These are phyloP conservation scores for Aureobasidium sp. DNA, from an alignment of 2,329 filamentous ascomycete genomes.

Conservation along the genomic window DNA sequence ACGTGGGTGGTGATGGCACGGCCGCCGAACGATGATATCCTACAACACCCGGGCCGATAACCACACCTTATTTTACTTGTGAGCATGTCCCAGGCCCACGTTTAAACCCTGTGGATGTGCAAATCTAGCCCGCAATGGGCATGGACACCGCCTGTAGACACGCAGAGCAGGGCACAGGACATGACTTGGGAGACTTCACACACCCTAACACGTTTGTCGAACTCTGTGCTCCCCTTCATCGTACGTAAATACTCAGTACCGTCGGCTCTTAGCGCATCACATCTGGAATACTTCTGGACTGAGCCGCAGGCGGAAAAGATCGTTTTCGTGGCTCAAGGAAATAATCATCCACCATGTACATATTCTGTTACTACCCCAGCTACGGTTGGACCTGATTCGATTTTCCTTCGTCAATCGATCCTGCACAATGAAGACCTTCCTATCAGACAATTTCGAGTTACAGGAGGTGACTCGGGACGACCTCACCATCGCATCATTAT, in stretches of 20 bases:
- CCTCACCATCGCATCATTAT: constrained; percentile 10
- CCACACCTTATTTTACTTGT: not conserved
- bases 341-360: not conserved
- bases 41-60: not conserved
- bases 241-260: constrained; percentile 1
- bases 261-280: not conserved
- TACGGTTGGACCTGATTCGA: not conserved
- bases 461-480: constrained; percentile 12
- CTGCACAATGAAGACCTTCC: constrained; percentile 11
- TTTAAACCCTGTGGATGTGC: not conserved
- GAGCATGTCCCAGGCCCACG: not conserved
- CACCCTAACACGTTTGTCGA: not conserved
- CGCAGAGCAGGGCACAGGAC: not conserved
- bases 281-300: not conserved
- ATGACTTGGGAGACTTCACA: not conserved
- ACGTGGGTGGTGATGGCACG: not conserved
- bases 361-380: not conserved
- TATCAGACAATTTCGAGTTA: constrained; percentile 9
- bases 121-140: not conserved
- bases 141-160: not conserved
- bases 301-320: not conserved
- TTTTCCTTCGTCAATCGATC: not conserved
- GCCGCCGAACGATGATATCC: not conserved
- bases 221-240: not conserved
- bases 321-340: not conserved